Evolutionary conservation across 371 early-diverging fungal genomes (phyloP).

Genomic region (Saksenaea oblongispora): DNA sequence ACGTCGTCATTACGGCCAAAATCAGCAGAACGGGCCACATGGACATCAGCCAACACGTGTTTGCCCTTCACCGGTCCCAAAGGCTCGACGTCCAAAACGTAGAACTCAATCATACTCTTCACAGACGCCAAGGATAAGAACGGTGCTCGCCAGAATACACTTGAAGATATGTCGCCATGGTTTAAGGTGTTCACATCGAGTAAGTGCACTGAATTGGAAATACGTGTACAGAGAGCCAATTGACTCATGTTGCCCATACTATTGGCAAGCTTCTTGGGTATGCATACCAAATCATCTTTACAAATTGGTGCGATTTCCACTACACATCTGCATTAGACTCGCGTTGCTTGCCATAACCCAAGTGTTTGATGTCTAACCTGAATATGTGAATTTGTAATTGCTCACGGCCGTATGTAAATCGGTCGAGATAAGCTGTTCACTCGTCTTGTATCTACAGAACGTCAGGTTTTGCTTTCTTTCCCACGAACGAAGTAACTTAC

Average conservation of each 20-base stretch:
- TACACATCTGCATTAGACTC: slow-evolving; percentile 52
- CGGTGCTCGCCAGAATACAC: slow-evolving; percentile 84
- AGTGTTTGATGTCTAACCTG: slow-evolving; percentile 19
- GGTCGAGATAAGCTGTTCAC: slow-evolving; percentile 96
- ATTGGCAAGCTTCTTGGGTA: slow-evolving; percentile 86
- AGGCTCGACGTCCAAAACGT: slow-evolving; percentile 91
- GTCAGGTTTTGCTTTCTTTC: not conserved
- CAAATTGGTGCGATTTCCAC: slow-evolving; percentile 97
- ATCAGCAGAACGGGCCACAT: slow-evolving; percentile 78
- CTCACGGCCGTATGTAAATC: slow-evolving; percentile 94
- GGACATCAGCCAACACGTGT: slow-evolving; percentile 76
- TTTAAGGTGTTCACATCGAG: slow-evolving; percentile 85
- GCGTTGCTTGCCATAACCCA: not conserved
- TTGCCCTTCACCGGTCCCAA: slow-evolving; percentile 78
- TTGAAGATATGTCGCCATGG: slow-evolving; percentile 73
- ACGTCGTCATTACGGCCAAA: slow-evolving; percentile 84
- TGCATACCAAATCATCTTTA: slow-evolving; percentile 95
- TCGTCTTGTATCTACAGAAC: slow-evolving; percentile 69
- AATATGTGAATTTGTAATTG: slow-evolving; percentile 94
- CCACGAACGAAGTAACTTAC: slow-evolving; percentile 23
- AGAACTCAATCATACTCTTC: slow-evolving; percentile 85
- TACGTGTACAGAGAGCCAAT: slow-evolving; percentile 80
- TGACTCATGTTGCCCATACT: slow-evolving; percentile 84
- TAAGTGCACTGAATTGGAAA: slow-evolving; percentile 83
- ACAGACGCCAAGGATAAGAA: slow-evolving; percentile 74